A percentile compares a stretch with the other conserved stretches of the same genome.
Evolutionary conservation across 2,329 filamentous ascomycete species (phyloP).

Genomic region (Chaetomium sp.): DNA sequence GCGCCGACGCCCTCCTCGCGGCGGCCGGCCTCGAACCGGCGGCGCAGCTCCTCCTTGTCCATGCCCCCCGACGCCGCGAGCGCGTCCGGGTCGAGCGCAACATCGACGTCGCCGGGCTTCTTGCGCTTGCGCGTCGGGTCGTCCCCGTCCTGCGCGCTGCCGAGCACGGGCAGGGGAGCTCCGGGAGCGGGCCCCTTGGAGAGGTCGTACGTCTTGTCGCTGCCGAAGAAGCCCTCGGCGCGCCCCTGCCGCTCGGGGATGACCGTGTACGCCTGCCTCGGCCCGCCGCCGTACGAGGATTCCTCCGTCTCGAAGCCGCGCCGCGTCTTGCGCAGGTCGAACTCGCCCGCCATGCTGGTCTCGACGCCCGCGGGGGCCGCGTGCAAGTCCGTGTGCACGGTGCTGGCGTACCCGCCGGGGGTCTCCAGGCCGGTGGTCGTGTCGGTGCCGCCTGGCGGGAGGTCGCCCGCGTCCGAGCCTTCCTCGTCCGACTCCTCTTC

Average conservation of each 20-base stretch:
- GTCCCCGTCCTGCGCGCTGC: conserved; percentile 58
- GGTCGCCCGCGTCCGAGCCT: conserved; percentile 67
- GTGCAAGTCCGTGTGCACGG: conserved; percentile 79
- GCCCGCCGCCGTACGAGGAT: conserved; percentile 53
- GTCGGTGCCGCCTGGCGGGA: conserved; percentile 65
- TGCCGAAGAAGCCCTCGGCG: conserved; percentile 92
- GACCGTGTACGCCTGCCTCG: conserved; percentile 83
- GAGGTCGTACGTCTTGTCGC: conserved; percentile 90
- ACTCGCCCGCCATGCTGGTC: conserved; percentile 79
- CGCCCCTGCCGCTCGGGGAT: conserved; percentile 85
- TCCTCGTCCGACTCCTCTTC: conserved; percentile 63
- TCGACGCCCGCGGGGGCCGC: conserved; percentile 64
- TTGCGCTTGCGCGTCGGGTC: conserved; percentile 71
- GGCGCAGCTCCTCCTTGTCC: conserved; percentile 79
- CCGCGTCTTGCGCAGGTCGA: conserved; percentile 86
- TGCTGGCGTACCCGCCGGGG: conserved; percentile 76
- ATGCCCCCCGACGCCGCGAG: conserved; percentile 74
- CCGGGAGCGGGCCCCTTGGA: conserved; percentile 47
- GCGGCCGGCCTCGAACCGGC: conserved; percentile 74
- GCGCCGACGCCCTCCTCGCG: conserved; percentile 67
- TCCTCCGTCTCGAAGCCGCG: conserved; percentile 89
- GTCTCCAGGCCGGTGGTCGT: conserved; percentile 79
- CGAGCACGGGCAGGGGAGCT: conserved; percentile 67
- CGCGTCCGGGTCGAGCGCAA: conserved; percentile 84
- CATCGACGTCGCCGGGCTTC: conserved; percentile 94